Percentiles rank a stretch among this genome's conserved stretches.
These are phyloP conservation scores for Fusarium sp. DNA, from an alignment of 2,329 filamentous ascomycete genomes.

Conservation along the genomic window DNA sequence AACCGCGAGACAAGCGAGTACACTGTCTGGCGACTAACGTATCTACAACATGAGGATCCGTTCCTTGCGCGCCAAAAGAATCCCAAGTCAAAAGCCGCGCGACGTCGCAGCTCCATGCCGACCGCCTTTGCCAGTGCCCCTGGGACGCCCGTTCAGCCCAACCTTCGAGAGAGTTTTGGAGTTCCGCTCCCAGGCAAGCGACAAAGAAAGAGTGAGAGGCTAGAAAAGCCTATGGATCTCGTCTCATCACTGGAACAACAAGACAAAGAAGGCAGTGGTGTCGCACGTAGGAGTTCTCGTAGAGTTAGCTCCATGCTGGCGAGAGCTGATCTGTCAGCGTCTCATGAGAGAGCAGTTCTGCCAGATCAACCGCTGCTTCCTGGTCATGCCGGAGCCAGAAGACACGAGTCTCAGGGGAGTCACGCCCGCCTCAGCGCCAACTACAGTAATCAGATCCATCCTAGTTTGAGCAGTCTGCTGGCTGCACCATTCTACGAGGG, in stretches of 20 bases:
- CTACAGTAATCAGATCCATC: constrained; percentile 60
- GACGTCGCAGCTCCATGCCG: constrained; percentile 74
- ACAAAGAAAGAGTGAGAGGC: constrained; percentile 63
- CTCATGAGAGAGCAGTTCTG: constrained; percentile 84
- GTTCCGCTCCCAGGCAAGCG: constrained; percentile 66
- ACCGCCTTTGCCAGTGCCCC: constrained; percentile 78
- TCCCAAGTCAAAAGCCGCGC: constrained; percentile 59
- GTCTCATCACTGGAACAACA: constrained; percentile 77
- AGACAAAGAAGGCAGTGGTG: constrained; percentile 67
- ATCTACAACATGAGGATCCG: constrained; percentile 75
- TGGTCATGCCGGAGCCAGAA: constrained; percentile 62
- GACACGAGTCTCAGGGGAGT: constrained; percentile 76
- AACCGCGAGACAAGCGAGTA: constrained; percentile 83
- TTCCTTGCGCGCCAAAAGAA: constrained; percentile 61
- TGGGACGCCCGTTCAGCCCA: constrained; percentile 79
- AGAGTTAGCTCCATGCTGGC: constrained; percentile 93
- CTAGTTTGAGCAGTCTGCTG: constrained; percentile 70
- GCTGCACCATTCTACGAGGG: constrained; percentile 77
- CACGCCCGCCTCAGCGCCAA: constrained; percentile 55
- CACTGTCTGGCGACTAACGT: constrained; percentile 86
- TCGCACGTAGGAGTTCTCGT: constrained; percentile 72
- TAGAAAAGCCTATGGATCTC: constrained; percentile 69
- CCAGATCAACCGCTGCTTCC: constrained; percentile 69
- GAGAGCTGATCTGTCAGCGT: constrained; percentile 86
- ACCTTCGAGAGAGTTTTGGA: constrained; percentile 82